Evolutionary conservation across 164 flowering plant genomes (phyloP).

Genomic region (Buxus sempervirens): DNA sequence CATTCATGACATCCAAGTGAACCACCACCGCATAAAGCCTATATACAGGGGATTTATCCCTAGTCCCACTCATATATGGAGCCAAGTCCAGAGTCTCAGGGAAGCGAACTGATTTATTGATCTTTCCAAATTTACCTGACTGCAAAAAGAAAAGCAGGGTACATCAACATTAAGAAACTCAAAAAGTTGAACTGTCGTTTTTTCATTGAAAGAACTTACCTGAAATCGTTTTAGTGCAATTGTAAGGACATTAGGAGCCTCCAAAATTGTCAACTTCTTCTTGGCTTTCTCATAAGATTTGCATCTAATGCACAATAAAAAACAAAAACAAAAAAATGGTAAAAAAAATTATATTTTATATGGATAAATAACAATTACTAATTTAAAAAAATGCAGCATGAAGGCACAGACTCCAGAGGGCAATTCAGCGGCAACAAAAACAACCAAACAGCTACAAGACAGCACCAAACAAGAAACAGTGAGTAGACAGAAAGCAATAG

Average conservation of each 20-base stretch:
- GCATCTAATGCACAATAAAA: too few relatives aligned
- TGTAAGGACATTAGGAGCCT: constrained; percentile 95
- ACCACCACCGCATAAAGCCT: constrained; percentile 90
- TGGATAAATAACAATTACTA: not conserved
- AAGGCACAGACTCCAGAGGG: too few relatives aligned
- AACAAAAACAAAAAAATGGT: too few relatives aligned
- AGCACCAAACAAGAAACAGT: too few relatives aligned
- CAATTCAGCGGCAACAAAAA: too few relatives aligned
- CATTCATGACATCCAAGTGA: constrained; percentile 88
- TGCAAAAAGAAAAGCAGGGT: constrained; percentile 32
- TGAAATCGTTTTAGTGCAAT: constrained; percentile 91
- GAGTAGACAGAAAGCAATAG: too few relatives aligned
- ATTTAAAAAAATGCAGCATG: not conserved
- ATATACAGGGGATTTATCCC: constrained; percentile 71
- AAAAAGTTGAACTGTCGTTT: not conserved
- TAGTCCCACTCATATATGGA: constrained; percentile 73
- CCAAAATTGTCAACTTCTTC: constrained; percentile 75
- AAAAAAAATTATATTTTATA: constrained; percentile 6
- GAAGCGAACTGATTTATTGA: constrained; percentile 70
- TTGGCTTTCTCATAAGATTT: constrained; percentile 89
- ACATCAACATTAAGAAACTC: not conserved
- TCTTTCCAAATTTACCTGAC: constrained; percentile 95
- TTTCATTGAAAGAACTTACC: constrained; percentile 32
- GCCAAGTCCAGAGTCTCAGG: constrained; percentile 74
- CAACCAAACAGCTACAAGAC: too few relatives aligned